Evolutionary conservation across 164 flowering plant genomes (phyloP), one percentile per base, ranked within the genome.

Genomic region (Macadamia tetraphylla): DNA sequence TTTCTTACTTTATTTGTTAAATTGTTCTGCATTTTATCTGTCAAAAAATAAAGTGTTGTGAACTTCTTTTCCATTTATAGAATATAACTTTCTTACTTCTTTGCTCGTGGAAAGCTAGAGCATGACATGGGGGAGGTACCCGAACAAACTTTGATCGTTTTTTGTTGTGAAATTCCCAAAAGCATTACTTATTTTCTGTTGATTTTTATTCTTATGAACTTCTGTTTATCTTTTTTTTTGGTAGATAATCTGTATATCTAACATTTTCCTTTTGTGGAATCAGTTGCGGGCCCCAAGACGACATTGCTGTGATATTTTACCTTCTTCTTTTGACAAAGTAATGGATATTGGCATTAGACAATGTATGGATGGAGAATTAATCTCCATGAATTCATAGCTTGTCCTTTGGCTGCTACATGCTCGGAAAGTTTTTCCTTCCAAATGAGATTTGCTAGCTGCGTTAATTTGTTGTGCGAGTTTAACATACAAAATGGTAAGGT

Each of bases 251-350:
- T 23, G 23, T 23, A 23, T 7, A 9, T 6, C 11, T 23, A 44
- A 17, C 43, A 10, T 61, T 18, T 31, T 48, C 42, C 30, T 14
- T 42, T 35, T 57, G 68, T 48, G 9, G 30, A 51, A 75, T 69
- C 53, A 82, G 89, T 69, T 85, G 79, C 80, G 77, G 75, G 81
- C 86, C 60, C 90, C 83, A 13, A 85, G 96, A 66, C 84, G 97
- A n/a, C 86, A 82, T 30, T 92, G 97, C 70, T 88, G 95, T 70
- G 82, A 81, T 73, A 70, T 89, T 69, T 60, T 74, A 40, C 71
- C 83, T 17, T 66, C 74, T n/a, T 57, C 78, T 11, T 64, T 59
- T 63, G 78, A 76, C 31, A 69, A 72, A 69, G 71, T 72, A 48
- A 82, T 86, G 82, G 71, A 74, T 62, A 79, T 91, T 62, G 65